phyloP scores from a whole-genome alignment of 2,329 filamentous ascomycete species.

The Ophiosphaerella korrae region DNA sequence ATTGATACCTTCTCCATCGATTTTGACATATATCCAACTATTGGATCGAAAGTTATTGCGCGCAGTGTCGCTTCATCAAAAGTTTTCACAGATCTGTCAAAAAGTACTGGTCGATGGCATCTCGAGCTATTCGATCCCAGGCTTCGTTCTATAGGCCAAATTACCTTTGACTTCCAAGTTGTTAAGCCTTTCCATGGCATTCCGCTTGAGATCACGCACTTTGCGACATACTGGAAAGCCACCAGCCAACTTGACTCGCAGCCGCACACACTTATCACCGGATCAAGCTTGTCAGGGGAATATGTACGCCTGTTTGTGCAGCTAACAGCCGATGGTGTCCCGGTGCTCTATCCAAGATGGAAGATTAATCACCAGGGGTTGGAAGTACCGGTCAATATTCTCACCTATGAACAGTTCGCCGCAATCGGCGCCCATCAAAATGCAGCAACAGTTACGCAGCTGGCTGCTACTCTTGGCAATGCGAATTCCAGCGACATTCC shows the following conservation, averaged over 20 bases:
- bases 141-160: conserved; percentile 87
- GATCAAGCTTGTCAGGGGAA: conserved; percentile 93
- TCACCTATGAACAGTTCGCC: conserved; percentile 75
- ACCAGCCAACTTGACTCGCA: conserved; percentile 90
- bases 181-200: conserved; percentile 95
- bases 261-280: conserved; percentile 85
- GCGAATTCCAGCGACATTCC: conserved; percentile 49
- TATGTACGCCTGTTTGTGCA: conserved; percentile 93
- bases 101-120: conserved; percentile 79
- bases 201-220: conserved; percentile 94
- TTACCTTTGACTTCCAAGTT: conserved; percentile 92
- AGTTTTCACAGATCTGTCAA: conserved; percentile 76
- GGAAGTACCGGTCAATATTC: conserved; percentile 78
- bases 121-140: conserved; percentile 92
- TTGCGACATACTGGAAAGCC: conserved; percentile 99
- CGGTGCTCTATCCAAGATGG: conserved; percentile 87
- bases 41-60: conserved; percentile 95
- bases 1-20: conserved; percentile 92
- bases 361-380: conserved; percentile 76
- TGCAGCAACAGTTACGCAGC: conserved; percentile 25
- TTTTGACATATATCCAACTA: conserved; percentile 96
- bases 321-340: conserved; percentile 83
- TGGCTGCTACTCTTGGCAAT: conserved; percentile 29
- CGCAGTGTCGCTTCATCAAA: conserved; percentile 90
- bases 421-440: conserved; percentile 49